A percentile compares a stretch with the other conserved stretches of the same genome.
Evolutionary conservation across 2,329 filamentous ascomycete genomes (phyloP).

Genomic region (Penicillium sp.): DNA sequence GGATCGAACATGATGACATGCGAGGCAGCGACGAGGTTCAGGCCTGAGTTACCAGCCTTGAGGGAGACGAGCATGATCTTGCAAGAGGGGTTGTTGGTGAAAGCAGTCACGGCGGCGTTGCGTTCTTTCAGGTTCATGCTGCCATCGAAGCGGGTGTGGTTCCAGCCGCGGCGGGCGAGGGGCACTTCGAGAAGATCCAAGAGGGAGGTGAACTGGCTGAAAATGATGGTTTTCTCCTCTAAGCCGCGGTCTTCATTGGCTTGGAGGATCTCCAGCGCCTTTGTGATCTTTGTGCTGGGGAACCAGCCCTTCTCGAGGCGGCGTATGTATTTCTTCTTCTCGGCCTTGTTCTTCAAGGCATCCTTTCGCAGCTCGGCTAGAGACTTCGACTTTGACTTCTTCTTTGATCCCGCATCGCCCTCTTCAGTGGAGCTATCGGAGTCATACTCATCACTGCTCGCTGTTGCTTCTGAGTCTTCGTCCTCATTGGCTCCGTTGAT

Average conservation of each 20-base stretch:
- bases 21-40: conserved; percentile 79
- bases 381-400: conserved; percentile 51
- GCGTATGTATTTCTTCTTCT: conserved; percentile 66
- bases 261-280: conserved; percentile 63
- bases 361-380: conserved; percentile 67
- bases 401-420: conserved; percentile 28
- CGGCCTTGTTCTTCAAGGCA: conserved; percentile 60
- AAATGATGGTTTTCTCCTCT: conserved; percentile 74
- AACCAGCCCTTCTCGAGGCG: conserved; percentile 67
- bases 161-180: conserved; percentile 56
- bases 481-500: conserved; percentile 35
- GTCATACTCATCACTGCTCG: conserved; percentile 21
- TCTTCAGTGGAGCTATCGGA: conserved; percentile 35
- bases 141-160: conserved; percentile 71
- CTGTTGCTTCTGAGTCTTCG: conserved; percentile 33
- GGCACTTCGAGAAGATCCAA: conserved; percentile 75
- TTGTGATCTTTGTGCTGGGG: conserved; percentile 71
- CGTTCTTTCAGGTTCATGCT: conserved; percentile 66
- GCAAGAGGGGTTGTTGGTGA: conserved; percentile 59
- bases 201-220: conserved; percentile 76
- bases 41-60: conserved; percentile 77
- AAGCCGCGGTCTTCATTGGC: conserved; percentile 48
- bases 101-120: conserved; percentile 64
- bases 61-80: conserved; percentile 74
- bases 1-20: conserved; percentile 89